Conservation (phyloP, 2,329 filamentous ascomycete genomes). For the Aspergillus fumigatiaffinis region DNA sequence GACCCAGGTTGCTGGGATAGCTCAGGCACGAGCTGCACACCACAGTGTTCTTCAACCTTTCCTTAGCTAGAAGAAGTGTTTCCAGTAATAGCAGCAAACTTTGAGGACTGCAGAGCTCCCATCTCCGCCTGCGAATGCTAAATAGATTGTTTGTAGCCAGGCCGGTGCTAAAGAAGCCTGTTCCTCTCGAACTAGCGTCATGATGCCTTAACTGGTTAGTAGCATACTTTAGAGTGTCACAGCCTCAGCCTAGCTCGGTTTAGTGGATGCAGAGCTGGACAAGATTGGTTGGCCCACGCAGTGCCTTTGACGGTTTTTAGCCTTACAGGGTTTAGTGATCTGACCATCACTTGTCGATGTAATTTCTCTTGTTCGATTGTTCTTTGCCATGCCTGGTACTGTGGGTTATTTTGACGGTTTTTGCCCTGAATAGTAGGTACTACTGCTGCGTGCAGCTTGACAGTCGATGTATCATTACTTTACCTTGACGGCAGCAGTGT, state of each 20-base stretch:
- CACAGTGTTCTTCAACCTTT: background rate
- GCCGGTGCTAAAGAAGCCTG: background rate
- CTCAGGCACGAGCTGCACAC: background rate
- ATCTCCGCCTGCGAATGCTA: background rate
- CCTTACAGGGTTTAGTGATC: background rate
- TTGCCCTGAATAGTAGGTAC: background rate
- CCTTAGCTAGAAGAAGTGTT: background rate
- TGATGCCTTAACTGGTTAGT: background rate
- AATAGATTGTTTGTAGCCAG: too few relatives aligned
- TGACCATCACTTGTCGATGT: background rate
- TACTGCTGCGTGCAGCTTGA: background rate
- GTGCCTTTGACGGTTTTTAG: background rate
- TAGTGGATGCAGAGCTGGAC: background rate
- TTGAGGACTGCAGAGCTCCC: background rate
- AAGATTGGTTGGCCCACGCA: background rate
- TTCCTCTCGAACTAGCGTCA: background rate
- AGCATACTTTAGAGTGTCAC: background rate
- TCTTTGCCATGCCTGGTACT: background rate
- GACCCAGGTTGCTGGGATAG: background rate
- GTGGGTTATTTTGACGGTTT: background rate
- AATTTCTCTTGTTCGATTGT: background rate
- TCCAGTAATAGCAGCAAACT: background rate
- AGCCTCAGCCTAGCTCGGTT: background rate
- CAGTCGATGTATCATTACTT: background rate
- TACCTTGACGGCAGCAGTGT: background rate